Evolutionary conservation across 768 basidiomycete species (phyloP), one percentile per base, ranked within the genome.

Genomic region (Hemileccinum impolitum): DNA sequence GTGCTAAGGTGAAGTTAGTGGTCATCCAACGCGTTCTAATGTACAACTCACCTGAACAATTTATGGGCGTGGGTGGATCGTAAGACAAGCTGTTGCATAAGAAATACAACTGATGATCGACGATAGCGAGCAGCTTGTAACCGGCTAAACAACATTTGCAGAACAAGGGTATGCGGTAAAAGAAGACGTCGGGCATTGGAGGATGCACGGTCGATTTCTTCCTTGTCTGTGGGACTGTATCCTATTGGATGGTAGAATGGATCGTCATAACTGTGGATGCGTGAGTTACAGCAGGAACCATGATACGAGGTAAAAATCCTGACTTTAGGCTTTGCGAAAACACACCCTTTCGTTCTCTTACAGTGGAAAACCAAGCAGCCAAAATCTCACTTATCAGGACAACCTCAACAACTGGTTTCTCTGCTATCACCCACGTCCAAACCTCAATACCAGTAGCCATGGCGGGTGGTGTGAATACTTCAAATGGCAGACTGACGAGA

Each of bases 371-470:
- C 96, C 96, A 99, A 3, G 89, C 88, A 3, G 89, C 80, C 39
- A 90, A 71, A 43, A 98, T 80, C 59, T 97, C 94, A 5, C 81
- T 74, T 77, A 97, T 87, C 17, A 97, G 67, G 2, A 84, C 81
- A 41, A 94, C 80, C 67, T 97, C 94, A 11, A 87, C 73, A 40
- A 79, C 78, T 0, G 90, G 84, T 50, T 90, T 82, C 63, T 95
- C 89, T 13, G 89, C 82, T 45, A 96, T 87, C 0, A 96, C 78
- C 94, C 94, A 97, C 3, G 88, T 92, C 96, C 96, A 98, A 10
- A 87, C 86, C 62, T 98, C 94, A 37, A 94, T 85, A 0, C 91
- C 94, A 2, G 90, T 81, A 14, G 90, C 79, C 48, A 97, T 81
- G 1, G 93, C 83, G 4, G 89, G 73, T 1, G 94, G 91, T 1